phyloP scores from a whole-genome alignment of 495 filamentous ascomycete species.

The Penicillium ochrochloron region DNA sequence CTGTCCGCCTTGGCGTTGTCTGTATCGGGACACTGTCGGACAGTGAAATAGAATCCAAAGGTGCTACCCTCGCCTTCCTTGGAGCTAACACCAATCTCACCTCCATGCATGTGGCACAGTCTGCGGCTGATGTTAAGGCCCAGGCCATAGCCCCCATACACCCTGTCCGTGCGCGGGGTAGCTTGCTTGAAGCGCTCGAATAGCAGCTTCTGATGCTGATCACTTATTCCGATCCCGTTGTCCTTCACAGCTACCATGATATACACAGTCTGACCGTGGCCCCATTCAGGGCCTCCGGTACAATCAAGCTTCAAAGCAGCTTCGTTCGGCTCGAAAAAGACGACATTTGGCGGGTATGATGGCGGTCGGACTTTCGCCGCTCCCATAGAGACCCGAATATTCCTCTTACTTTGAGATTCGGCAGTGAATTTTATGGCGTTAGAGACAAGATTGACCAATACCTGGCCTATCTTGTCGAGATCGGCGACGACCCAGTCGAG shows the following conservation, averaged over 20 bases:
- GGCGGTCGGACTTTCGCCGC: conserved; percentile 61
- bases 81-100: conserved; percentile 80
- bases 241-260: conserved; percentile 77
- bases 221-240: conserved; percentile 75
- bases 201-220: conserved; percentile 72
- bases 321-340: conserved; percentile 55
- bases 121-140: conserved; percentile 82
- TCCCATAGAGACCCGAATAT: conserved; percentile 71
- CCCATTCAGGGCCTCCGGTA: conserved; percentile 66
- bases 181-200: conserved; percentile 86
- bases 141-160: conserved; percentile 82
- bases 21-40: conserved; percentile 38
- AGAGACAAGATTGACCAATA: conserved; percentile 74
- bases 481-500: conserved; percentile 74
- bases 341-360: conserved; percentile 51
- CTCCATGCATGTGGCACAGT: conserved; percentile 80
- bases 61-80: conserved; percentile 74
- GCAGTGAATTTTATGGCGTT: conserved; percentile 83
- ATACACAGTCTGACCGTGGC: conserved; percentile 66
- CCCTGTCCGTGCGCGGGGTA: conserved; percentile 74
- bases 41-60: conserved; percentile 82
- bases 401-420: conserved; percentile 51
- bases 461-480: conserved; percentile 71
- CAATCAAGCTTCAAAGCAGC: conserved; percentile 41
- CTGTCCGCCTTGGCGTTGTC: conserved; percentile 11